Evolutionary conservation across 805 yeast species (phyloP).

Genomic region (Candida arabinofermentans): DNA sequence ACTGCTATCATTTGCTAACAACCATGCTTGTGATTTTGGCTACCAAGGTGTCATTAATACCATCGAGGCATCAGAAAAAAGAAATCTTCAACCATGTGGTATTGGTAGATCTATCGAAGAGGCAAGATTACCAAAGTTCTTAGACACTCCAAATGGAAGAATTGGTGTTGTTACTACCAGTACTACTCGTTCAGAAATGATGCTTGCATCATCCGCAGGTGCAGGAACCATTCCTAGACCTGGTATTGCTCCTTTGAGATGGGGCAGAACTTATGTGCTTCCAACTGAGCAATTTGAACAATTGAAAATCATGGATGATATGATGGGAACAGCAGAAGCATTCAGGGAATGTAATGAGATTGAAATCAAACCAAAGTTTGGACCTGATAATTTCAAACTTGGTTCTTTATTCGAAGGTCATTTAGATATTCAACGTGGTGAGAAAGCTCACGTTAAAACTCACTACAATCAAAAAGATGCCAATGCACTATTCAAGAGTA

Average conservation of each 20-base stretch:
- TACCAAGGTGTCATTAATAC: constrained; percentile 24
- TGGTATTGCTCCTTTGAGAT: constrained; percentile 26
- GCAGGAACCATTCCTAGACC: constrained; percentile 26
- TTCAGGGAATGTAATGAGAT: constrained; percentile 29
- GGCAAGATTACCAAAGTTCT: constrained; percentile 22
- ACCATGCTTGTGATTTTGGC: constrained; percentile 28
- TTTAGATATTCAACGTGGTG: constrained; percentile 24
- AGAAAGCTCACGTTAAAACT: constrained; percentile 24
- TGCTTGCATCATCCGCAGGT: constrained; percentile 25
- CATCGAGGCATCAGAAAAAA: constrained; percentile 21
- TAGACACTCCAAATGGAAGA: constrained; percentile 26
- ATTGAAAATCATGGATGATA: constrained; percentile 24
- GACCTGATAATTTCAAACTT: constrained; percentile 22
- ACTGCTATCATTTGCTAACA: constrained; percentile 25
- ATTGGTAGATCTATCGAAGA: constrained; percentile 26
- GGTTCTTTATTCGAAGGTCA: constrained; percentile 29
- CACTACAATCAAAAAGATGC: constrained; percentile 21
- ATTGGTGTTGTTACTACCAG: constrained; percentile 24
- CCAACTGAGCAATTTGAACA: constrained; percentile 25
- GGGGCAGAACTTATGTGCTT: constrained; percentile 24
- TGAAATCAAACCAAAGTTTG: constrained; percentile 24
- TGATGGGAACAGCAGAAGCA: constrained; percentile 27
- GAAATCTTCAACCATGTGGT: constrained; percentile 23
- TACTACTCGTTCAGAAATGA: constrained; percentile 25
- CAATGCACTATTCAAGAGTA: constrained; percentile 18